Conservation (phyloP, 2,329 filamentous ascomycete species). For the Colletotrichum noveboracense region DNA sequence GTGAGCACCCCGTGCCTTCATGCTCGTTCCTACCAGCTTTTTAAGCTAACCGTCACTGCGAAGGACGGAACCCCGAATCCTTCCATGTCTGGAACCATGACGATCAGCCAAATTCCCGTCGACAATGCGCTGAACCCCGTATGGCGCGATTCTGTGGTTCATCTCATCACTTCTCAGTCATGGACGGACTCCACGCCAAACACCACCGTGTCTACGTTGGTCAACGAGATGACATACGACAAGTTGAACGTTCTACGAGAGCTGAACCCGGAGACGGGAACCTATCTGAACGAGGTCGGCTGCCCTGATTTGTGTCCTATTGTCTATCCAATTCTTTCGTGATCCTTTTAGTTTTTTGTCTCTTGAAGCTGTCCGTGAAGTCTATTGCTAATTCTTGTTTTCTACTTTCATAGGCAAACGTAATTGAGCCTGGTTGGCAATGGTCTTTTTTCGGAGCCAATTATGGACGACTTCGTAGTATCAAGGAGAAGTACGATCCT, state of each 20-base stretch:
- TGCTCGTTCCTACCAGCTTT: background rate
- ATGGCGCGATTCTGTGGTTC: background rate
- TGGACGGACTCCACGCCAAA: background rate
- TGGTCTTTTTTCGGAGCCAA: constrained; percentile 32
- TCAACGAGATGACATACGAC: background rate
- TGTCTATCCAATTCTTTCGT: background rate
- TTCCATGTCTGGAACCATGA: background rate
- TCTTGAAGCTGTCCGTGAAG: background rate
- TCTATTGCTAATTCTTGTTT: background rate
- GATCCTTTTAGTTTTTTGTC: background rate
- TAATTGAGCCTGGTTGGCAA: constrained; percentile 24
- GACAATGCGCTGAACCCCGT: background rate
- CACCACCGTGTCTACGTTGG: background rate
- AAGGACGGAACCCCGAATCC: background rate
- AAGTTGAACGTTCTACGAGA: background rate
- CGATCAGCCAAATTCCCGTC: background rate
- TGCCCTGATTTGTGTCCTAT: background rate
- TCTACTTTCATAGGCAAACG: background rate
- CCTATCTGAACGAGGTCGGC: background rate
- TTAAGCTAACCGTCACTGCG: background rate
- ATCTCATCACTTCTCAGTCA: background rate
- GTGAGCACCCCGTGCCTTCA: background rate
- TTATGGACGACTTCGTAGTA: constrained; percentile 27
- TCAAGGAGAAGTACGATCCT: constrained; percentile 36
- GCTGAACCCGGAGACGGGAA: background rate